These are phyloP conservation scores for Skeletonema costatum DNA, from an alignment of 108 stramenopile genomes.

Conservation along the genomic window DNA sequence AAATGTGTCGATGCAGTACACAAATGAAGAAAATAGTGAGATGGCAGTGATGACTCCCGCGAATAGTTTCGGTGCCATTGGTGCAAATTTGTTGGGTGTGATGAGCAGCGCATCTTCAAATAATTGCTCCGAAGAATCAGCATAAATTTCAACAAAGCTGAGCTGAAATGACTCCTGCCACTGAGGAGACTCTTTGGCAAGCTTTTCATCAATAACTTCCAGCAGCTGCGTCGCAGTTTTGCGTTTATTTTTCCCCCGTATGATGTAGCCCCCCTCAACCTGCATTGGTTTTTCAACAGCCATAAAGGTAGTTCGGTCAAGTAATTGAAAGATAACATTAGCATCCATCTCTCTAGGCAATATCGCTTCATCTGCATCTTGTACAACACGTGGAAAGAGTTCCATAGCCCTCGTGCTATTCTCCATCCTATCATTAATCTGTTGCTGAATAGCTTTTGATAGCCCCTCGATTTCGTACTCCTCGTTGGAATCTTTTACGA, in stretches of 20 bases:
- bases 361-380: constrained; percentile 23
- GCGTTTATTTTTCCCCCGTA: constrained; percentile 50
- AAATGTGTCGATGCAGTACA: constrained; percentile 55
- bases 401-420: constrained; percentile 35
- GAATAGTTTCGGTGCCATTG: constrained; percentile 22
- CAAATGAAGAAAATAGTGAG: constrained; percentile 35
- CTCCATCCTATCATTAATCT: constrained; percentile 16
- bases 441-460: constrained; percentile 8
- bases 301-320: constrained; percentile 41
- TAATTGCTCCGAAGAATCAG: constrained; percentile 24
- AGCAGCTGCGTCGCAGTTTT: constrained; percentile 38
- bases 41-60: constrained; percentile 14
- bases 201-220: constrained; percentile 37
- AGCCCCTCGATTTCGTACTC: constrained; percentile 20
- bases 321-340: constrained; percentile 26
- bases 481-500: constrained; percentile 14
- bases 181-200: constrained; percentile 25
- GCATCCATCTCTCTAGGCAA: constrained; percentile 25
- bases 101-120: constrained; percentile 47
- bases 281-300: constrained; percentile 42
- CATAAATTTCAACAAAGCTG: constrained; percentile 42
- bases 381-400: constrained; percentile 26
- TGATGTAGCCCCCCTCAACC: constrained; percentile 59
- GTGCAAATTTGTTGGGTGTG: constrained; percentile 48
- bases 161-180: constrained; percentile 46